Base-by-base conservation (phyloP, 768 basidiomycete species). In the Brasilioporus rufonigricans region DNA sequence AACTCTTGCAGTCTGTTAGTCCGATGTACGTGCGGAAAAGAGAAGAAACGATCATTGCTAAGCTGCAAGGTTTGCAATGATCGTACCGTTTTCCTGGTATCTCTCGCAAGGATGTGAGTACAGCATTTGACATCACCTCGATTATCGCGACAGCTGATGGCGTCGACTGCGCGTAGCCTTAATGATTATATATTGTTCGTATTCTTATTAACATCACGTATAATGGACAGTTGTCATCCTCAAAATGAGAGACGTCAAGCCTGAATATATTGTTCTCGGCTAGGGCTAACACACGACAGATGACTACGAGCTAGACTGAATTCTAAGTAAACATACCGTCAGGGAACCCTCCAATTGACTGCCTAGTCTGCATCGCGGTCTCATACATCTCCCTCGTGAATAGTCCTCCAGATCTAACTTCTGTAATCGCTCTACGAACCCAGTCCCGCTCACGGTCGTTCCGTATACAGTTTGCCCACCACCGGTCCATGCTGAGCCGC, bases 391-490 rank as follows among this genome's bases (percentile, higher is more conserved):
- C 74, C 47, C 83, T 76, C 19, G 84, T 84, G 64, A 86, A 88
- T 24, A 77, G 68, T 19, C 67, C 63, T 19, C 68, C 73, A 29
- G 61, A 56, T 48, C 87, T 79, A 38, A 82, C 85, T 48, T 74
- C 77, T 48, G 59, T 53, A 31, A 89, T 80, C 49, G 78, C 57
- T n/a, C 63, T 68, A 29, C 75, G 72, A 36, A 89, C 75, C 78
- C 80, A 84, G 24, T 69, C 64, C 58, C 87, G 74, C 57, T 87
- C 84, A 55, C 74, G 70, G n/a, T 78, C 76, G 58, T 85, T 76
- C 56, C 88, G 75, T 48, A 88, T 71, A 64, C 87, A 90, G 61
- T 86, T 86, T 19, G 82, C 81, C 88, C 88, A 89, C 84, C 86
- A 91, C 53, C 76, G 73, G 57, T 88, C 88, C 86, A 89, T 89